A percentile compares a stretch with the other conserved stretches of the same genome.
phyloP scores from a whole-genome alignment of 371 early-diverging fungal species.

The Apophysomyces elegans region DNA sequence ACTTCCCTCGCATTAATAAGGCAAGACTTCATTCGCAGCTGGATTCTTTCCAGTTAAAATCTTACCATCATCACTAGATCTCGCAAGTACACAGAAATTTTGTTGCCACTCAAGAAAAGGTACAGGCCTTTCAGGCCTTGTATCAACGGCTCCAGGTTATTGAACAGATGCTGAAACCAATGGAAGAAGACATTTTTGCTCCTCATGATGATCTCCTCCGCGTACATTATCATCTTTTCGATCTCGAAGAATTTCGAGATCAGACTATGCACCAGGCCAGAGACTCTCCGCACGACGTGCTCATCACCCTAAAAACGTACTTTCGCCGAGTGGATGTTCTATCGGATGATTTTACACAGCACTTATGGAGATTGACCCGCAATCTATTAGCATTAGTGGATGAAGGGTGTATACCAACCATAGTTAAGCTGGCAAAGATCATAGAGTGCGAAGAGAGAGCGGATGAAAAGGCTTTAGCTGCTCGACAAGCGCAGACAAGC shows the following conservation, averaged over 20 bases:
- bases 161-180: conserved; percentile 72
- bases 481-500: conserved; percentile 56
- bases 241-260: conserved; percentile 87
- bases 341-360: conserved; percentile 79
- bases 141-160: conserved; percentile 79
- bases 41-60: not conserved
- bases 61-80: conserved; percentile 55
- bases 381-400: conserved; percentile 79
- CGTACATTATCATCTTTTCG: conserved; percentile 88
- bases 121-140: conserved; percentile 84
- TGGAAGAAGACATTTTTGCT: conserved; percentile 64
- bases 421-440: conserved; percentile 88
- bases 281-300: conserved; percentile 76
- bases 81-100: conserved; percentile 93
- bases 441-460: conserved; percentile 90
- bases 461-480: conserved; percentile 77
- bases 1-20: conserved; percentile 88
- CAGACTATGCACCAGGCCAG: conserved; percentile 79
- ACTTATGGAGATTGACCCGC: conserved; percentile 85
- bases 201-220: conserved; percentile 78
- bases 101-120: conserved; percentile 82
- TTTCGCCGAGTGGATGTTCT: conserved; percentile 84
- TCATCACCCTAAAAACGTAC: conserved; percentile 78
- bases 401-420: conserved; percentile 65
- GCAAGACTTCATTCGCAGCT: conserved; percentile 32